These are phyloP conservation scores for Saccharomycopsis schoenii DNA, from an alignment of 805 yeast species.

Conservation along the genomic window DNA sequence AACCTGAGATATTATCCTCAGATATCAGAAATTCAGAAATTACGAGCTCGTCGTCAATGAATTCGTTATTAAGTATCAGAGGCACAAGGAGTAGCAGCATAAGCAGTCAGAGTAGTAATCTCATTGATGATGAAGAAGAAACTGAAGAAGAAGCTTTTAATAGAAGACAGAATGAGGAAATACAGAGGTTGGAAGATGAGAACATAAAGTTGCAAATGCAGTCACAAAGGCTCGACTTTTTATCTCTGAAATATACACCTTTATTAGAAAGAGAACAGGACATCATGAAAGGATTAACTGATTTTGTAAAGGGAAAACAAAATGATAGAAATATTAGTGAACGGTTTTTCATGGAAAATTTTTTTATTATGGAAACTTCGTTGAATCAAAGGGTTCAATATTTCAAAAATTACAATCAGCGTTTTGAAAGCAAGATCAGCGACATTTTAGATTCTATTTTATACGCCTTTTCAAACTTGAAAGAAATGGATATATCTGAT, in stretches of 20 bases:
- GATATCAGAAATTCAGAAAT: neutral
- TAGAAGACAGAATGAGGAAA: constrained; percentile 7
- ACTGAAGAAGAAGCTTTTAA: neutral
- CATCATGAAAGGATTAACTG: constrained; percentile 17
- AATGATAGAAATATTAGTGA: constrained; percentile 10
- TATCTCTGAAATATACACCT: constrained; percentile 14
- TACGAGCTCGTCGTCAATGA: neutral
- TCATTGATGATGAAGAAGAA: constrained; percentile 1
- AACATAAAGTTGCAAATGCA: constrained; percentile 14
- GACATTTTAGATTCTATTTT: neutral
- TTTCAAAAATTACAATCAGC: constrained; percentile 3
- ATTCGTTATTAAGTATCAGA: neutral
- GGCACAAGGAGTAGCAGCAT: neutral
- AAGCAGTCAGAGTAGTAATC: neutral
- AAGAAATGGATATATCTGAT: neutral
- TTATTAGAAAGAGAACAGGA: constrained; percentile 17
- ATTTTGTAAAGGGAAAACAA: constrained; percentile 14
- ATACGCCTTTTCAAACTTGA: neutral
- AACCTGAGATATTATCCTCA: constrained; percentile 1
- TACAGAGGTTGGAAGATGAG: constrained; percentile 8
- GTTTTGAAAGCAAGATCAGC: constrained; percentile 2
- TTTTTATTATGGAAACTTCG: neutral
- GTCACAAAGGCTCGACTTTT: constrained; percentile 14
- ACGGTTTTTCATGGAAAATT: constrained; percentile 6
- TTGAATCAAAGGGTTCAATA: constrained; percentile 1